Conservation (phyloP, 2,329 filamentous ascomycete genomes). For the Dothideomycetes sp. region DNA sequence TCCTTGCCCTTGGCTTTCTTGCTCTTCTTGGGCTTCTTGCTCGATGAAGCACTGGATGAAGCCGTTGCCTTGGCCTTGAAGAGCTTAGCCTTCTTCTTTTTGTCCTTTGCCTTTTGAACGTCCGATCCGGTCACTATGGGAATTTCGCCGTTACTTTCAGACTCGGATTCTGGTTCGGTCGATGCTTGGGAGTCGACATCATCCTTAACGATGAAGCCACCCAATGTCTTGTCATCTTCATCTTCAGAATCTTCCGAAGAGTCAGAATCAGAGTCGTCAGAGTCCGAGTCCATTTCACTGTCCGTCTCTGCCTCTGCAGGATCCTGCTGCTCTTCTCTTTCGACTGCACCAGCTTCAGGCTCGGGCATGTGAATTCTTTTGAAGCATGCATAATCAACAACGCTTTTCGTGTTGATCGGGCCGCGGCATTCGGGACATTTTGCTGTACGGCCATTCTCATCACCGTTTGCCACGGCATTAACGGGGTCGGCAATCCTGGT, state of each 20-base stretch:
- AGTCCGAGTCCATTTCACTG: constrained; percentile 22
- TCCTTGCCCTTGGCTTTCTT: constrained; percentile 30
- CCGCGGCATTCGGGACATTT: constrained; percentile 71
- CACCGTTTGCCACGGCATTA: constrained; percentile 46
- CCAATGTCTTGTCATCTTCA: constrained; percentile 30
- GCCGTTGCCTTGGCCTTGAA: constrained; percentile 7
- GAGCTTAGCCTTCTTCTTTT: constrained; percentile 7
- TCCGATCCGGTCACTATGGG: neutral
- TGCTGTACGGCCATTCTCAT: constrained; percentile 39
- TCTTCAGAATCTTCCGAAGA: constrained; percentile 27
- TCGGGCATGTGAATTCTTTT: constrained; percentile 59
- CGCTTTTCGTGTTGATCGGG: constrained; percentile 51
- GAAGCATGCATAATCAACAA: constrained; percentile 67
- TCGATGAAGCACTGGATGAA: constrained; percentile 12
- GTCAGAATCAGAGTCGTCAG: constrained; percentile 28
- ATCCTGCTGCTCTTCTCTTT: constrained; percentile 14
- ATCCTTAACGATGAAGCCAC: constrained; percentile 44
- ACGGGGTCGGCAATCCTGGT: constrained; percentile 54
- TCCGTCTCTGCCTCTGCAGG: constrained; percentile 18
- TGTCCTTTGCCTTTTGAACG: neutral
- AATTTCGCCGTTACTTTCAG: constrained; percentile 5
- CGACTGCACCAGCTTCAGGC: constrained; percentile 16
- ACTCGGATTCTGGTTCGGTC: constrained; percentile 16
- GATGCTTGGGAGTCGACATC: constrained; percentile 21
- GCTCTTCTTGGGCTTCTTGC: constrained; percentile 32